Conservation (phyloP, 2,329 filamentous ascomycete species). For the Fusarium armeniacum region DNA sequence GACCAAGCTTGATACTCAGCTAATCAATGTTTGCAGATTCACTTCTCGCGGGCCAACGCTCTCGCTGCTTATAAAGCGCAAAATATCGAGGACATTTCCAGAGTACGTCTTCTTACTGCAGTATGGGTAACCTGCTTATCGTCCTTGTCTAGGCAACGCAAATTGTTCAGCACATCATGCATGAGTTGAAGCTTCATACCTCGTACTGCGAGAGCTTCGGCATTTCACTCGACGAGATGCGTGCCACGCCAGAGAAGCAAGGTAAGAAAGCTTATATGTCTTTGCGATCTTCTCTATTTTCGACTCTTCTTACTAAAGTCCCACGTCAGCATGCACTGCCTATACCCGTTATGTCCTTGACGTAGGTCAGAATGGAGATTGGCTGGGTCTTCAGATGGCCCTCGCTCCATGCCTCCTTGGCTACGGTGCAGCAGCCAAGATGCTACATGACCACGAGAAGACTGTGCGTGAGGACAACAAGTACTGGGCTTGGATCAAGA, state of each 20-base stretch:
- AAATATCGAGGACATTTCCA: conserved; percentile 77
- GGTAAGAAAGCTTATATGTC: conserved; percentile 60
- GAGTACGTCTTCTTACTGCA: conserved; percentile 61
- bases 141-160: conserved; percentile 53
- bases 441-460: conserved; percentile 74
- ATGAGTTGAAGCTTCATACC: conserved; percentile 85
- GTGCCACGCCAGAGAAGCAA: conserved; percentile 79
- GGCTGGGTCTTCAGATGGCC: conserved; percentile 86
- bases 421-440: conserved; percentile 82
- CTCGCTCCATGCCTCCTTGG: conserved; percentile 91
- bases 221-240: conserved; percentile 79
- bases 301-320: conserved; percentile 4
- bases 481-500: conserved; percentile 94
- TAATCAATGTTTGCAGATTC: conserved; percentile 66
- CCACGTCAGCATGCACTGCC: conserved; percentile 75
- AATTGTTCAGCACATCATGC: conserved; percentile 82
- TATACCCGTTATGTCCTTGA: conserved; percentile 91
- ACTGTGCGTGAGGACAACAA: conserved; percentile 75
- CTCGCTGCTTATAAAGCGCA: conserved; percentile 88
- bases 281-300: neutral
- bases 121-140: neutral
- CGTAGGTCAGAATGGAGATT: conserved; percentile 88
- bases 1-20: accelerated
- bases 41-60: conserved; percentile 89
- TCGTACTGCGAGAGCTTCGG: conserved; percentile 87